Conservation (phyloP, 805 yeast species). For the Phaffomyces opuntiae region DNA sequence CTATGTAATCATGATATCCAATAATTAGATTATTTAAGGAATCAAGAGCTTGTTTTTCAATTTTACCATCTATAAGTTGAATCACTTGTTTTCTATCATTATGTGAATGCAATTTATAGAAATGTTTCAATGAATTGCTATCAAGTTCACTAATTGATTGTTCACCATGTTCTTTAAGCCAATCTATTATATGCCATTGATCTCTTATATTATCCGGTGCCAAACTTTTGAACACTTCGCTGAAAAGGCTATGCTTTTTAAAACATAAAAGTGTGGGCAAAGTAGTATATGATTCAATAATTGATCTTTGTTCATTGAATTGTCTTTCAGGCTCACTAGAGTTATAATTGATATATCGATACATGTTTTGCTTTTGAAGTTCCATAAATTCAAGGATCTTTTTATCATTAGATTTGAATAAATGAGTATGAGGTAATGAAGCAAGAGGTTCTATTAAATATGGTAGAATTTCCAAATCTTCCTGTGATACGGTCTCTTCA, state of each 20-base stretch:
- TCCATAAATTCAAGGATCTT: conserved; percentile 31
- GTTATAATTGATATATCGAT: conserved; percentile 38
- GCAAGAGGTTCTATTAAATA: conserved; percentile 55
- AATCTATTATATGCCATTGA: conserved; percentile 37
- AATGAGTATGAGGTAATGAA: conserved; percentile 46
- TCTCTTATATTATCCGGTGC: conserved; percentile 60
- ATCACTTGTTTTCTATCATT: conserved; percentile 4
- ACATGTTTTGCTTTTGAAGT: conserved; percentile 30
- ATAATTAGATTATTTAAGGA: conserved; percentile 18
- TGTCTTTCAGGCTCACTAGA: conserved; percentile 24
- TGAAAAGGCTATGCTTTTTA: conserved; percentile 47
- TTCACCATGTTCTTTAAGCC: conserved; percentile 36
- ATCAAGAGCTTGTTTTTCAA: conserved; percentile 18
- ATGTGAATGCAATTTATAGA: neutral
- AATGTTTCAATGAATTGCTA: neutral
- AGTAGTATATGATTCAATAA: conserved; percentile 47
- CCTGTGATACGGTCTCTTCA: conserved; percentile 41
- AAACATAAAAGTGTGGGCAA: conserved; percentile 57
- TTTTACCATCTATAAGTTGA: conserved; percentile 12
- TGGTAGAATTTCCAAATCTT: conserved; percentile 57
- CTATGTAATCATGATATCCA: conserved; percentile 29
- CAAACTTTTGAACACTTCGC: conserved; percentile 51
- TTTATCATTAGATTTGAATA: conserved; percentile 45
- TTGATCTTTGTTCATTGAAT: conserved; percentile 39
- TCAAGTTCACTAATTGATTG: conserved; percentile 52